Evolutionary conservation across 257 asterid genomes (phyloP), one percentile per base, ranked within the genome.

Genomic region (Solanum gandarillasii): DNA sequence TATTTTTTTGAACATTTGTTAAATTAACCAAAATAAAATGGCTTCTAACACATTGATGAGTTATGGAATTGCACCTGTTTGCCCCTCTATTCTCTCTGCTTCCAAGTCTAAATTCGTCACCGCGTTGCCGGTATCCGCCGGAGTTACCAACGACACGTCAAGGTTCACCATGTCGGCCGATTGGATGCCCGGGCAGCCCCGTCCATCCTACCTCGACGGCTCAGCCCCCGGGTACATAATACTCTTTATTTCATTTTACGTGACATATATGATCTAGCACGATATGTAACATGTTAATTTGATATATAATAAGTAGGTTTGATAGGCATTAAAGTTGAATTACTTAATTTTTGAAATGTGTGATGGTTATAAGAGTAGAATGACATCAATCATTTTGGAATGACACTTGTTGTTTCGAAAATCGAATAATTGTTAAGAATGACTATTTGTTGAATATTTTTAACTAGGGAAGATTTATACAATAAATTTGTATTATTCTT

Each of bases 161-260:
- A 12, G 52, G 48, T 5, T 74, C 10, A 20, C 94, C 91, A 95
- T 95, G 99, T 58, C 98, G 16, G 94, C 99, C 55, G 93, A 95
- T 13, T 97, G 98, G 98, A 94, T 97, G 98, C 98, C 98, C n/a
- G 98, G 99, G 27, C 90, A 95, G 88, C 98, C 99, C 67, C 96
- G 98, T 36, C 98, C 98, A 0, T 92, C 98, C 12, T 92, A 95
- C 93, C 98, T 95, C 10, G 99, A 97, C 1, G 99, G 98, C 68
- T 95, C 99, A 0, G 96, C 98, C 3, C 99, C 99, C 3, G 98
- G 98, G 98, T 95, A 93, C 86, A 3, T 74, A 70, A 16, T 36
- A 85, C 21, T 67, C 16, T 43, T 81, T 32, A 8, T 79, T 79
- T 79, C 34, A 43, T 79, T 79, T 79, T 43, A 79, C 20, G 0